A percentile compares a stretch with the other conserved stretches of the same genome.
Evolutionary conservation across 495 filamentous ascomycete genomes (phyloP).

Genomic region (Podospora pseudopauciseta): DNA sequence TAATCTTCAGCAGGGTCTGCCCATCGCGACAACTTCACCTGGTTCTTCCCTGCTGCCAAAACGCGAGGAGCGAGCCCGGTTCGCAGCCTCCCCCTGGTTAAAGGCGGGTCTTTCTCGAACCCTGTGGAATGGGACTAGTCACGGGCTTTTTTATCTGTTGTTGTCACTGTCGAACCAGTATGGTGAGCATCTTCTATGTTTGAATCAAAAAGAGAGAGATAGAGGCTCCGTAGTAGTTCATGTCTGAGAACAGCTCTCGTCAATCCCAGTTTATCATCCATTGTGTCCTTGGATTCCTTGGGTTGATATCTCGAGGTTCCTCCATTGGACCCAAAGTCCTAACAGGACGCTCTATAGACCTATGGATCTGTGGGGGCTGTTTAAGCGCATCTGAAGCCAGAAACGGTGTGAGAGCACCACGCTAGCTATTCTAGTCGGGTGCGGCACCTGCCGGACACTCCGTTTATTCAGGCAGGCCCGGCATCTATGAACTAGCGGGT

Average conservation of each 20-base stretch:
- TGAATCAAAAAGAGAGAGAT: not conserved
- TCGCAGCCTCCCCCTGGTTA: not conserved
- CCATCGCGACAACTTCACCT: not conserved
- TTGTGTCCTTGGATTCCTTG: not conserved
- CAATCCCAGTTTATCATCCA: not conserved
- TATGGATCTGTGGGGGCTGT: not conserved
- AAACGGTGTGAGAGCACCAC: not conserved
- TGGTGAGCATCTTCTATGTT: too few relatives aligned
- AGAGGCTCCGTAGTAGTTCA: not conserved
- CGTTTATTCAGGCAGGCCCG: not conserved
- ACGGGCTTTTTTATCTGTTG: not conserved
- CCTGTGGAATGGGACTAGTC: not conserved
- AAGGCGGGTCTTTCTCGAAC: not conserved
- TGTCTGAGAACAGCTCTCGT: not conserved
- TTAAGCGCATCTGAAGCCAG: not conserved
- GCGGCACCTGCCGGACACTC: not conserved
- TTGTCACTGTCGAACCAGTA: not conserved
- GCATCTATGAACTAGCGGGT: not conserved
- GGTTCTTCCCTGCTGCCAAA: not conserved
- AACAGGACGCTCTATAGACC: not conserved
- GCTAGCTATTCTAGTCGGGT: not conserved
- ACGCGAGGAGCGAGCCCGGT: not conserved
- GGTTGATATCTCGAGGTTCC: too few relatives aligned
- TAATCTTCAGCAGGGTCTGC: not conserved
- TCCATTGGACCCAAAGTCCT: not conserved